Conservation (phyloP, 345 rosid genomes). For the Brassica carinata region DNA sequence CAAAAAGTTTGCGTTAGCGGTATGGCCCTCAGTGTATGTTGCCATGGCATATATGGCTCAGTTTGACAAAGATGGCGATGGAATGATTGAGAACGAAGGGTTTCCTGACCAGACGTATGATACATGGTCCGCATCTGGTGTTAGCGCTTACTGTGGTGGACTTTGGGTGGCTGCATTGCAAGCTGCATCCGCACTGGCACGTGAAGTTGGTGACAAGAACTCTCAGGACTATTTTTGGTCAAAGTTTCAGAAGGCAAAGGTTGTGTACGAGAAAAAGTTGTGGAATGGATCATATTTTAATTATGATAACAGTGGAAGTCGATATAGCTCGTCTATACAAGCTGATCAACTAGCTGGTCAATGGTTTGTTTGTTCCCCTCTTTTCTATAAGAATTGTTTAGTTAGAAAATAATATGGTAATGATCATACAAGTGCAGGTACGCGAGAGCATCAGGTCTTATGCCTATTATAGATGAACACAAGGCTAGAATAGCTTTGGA, state of each 20-base stretch:
- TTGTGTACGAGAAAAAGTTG: slow-evolving; percentile 64
- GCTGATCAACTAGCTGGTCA: slow-evolving; percentile 98
- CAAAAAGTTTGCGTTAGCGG: slow-evolving; percentile 69
- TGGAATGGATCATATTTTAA: slow-evolving; percentile 96
- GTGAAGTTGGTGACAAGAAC: slow-evolving; percentile 72
- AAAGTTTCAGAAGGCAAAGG: slow-evolving; percentile 82
- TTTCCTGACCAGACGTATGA: slow-evolving; percentile 98
- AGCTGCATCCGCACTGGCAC: slow-evolving; percentile 91
- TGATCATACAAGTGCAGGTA: slow-evolving; percentile 54
- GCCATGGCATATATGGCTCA: slow-evolving; percentile 94
- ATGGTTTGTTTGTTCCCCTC: slow-evolving; percentile 47
- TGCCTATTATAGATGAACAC: slow-evolving; percentile 69
- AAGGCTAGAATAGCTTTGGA: slow-evolving; percentile 69
- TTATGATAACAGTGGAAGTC: slow-evolving; percentile 69
- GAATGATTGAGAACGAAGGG: slow-evolving; percentile 94
- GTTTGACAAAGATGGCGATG: slow-evolving; percentile 92
- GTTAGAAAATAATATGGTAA: slow-evolving; percentile 5
- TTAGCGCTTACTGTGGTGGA: slow-evolving; percentile 90
- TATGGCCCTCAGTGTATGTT: slow-evolving; percentile 91
- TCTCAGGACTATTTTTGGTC: slow-evolving; percentile 73
- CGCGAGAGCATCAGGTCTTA: slow-evolving; percentile 79
- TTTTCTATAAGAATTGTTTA: background rate
- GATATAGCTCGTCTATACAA: slow-evolving; percentile 75
- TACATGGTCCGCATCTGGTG: slow-evolving; percentile 88
- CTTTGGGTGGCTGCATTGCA: slow-evolving; percentile 94